Conservation (phyloP, 352 stramenopile species). For the Phytopythium oedochilum region DNA sequence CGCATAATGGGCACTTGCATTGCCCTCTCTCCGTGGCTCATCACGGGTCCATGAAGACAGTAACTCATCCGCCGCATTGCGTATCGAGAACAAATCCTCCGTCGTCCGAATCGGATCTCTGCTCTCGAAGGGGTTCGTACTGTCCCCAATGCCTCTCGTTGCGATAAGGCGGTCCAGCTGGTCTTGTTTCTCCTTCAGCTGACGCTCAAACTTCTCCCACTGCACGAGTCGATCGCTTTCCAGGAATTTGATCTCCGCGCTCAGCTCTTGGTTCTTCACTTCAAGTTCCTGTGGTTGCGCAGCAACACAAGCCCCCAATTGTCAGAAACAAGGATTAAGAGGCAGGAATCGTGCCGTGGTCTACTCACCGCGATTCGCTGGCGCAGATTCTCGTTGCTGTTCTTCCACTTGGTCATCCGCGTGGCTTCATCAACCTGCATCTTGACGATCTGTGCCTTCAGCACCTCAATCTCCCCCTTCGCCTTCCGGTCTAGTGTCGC, state of each 20-base stretch:
- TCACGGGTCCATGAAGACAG: slow-evolving; percentile 8
- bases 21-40: neutral
- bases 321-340: neutral
- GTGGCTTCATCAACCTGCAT: slow-evolving; percentile 71
- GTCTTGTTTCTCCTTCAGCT: slow-evolving; percentile 43
- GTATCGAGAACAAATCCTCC: slow-evolving; percentile 35
- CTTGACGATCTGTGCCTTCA: slow-evolving; percentile 83
- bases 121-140: slow-evolving; percentile 1
- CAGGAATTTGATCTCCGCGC: slow-evolving; percentile 75
- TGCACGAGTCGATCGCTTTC: slow-evolving; percentile 71
- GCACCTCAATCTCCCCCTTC: slow-evolving; percentile 55
- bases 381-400: slow-evolving; percentile 54
- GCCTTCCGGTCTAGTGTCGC: slow-evolving; percentile 58
- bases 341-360: too few relatives aligned
- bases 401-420: slow-evolving; percentile 56
- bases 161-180: neutral
- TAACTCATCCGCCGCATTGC: slow-evolving; percentile 30
- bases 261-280: slow-evolving; percentile 62
- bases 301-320: slow-evolving; percentile 2
- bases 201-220: slow-evolving; percentile 61
- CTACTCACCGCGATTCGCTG: slow-evolving; percentile 53
- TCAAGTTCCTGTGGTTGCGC: slow-evolving; percentile 54
- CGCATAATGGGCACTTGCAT: neutral
- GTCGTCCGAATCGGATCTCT: slow-evolving; percentile 20
- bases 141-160: neutral